Conservation (phyloP, 108 stramenopile species). For the Cyclotella distinguenda region DNA sequence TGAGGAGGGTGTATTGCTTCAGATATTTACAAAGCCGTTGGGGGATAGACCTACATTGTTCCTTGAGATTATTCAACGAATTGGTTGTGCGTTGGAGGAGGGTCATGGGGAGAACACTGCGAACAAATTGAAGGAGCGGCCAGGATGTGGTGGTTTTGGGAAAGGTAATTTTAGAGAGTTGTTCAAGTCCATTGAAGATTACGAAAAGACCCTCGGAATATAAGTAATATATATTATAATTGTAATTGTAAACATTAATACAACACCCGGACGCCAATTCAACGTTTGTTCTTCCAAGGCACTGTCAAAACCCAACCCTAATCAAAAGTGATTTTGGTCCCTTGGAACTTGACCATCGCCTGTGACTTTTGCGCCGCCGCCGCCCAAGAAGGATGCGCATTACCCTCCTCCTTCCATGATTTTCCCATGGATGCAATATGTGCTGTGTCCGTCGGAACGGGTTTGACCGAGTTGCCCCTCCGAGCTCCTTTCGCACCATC, state of each 20-base stretch:
- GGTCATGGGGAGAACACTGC: constrained; percentile 31
- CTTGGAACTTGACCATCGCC: constrained; percentile 77
- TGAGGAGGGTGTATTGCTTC: constrained; percentile 82
- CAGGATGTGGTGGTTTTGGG: constrained; percentile 91
- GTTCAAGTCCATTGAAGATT: constrained; percentile 87
- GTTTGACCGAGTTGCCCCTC: constrained; percentile 12
- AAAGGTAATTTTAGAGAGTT: constrained; percentile 88
- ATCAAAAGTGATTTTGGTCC: constrained; percentile 81
- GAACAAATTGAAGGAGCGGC: constrained; percentile 34
- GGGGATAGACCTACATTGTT: constrained; percentile 87
- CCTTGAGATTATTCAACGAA: constrained; percentile 89
- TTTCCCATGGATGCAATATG: constrained; percentile 51
- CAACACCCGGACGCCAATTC: no score
- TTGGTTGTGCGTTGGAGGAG: constrained; percentile 67
- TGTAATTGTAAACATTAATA: no score
- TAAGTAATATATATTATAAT: no score
- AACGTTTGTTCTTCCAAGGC: no score
- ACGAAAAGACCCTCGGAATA: constrained; percentile 68
- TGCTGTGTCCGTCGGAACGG: constrained; percentile 7
- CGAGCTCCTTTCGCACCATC: neutral
- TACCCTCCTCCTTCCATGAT: constrained; percentile 54
- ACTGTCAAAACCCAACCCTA: constrained; percentile 13
- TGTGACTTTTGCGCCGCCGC: constrained; percentile 68
- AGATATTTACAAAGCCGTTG: constrained; percentile 86
- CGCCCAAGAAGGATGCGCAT: constrained; percentile 85